Conservation (phyloP, 2,329 filamentous ascomycete species). For the Neopestalotiopsis rosae region DNA sequence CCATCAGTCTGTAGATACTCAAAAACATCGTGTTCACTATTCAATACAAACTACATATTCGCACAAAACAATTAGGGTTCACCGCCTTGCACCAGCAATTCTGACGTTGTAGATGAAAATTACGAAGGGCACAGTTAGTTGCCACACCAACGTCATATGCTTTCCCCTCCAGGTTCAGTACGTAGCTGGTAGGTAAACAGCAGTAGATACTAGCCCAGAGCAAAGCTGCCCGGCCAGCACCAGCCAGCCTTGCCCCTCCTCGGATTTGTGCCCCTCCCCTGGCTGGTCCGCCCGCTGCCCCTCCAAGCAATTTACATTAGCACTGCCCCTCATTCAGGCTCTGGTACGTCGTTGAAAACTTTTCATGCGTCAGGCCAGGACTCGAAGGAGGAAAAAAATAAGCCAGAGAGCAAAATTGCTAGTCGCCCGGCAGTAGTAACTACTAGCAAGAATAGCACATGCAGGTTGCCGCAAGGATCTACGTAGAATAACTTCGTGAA, state of each 20-base stretch:
- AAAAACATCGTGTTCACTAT: not conserved
- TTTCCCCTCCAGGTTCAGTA: conserved; percentile 3
- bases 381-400: not conserved
- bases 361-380: conserved; percentile 9
- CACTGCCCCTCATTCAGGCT: conserved; percentile 9
- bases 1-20: not conserved
- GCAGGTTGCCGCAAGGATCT: not conserved
- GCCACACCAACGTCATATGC: conserved; percentile 13
- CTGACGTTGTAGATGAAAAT: not conserved
- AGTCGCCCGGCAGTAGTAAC: not conserved
- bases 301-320: not conserved
- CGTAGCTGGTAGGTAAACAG: not conserved
- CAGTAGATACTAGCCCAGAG: no score
- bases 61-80: not conserved
- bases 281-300: not conserved
- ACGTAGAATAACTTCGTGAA: not conserved
- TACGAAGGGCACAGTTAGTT: not conserved
- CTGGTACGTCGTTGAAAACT: conserved; percentile 3
- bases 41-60: not conserved
- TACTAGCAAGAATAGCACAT: not conserved
- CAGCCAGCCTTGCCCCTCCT: conserved; percentile 13
- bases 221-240: no score
- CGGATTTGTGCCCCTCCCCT: not conserved
- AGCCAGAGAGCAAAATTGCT: not conserved
- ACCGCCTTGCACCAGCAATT: not conserved